Evolutionary conservation across 768 basidiomycete genomes (phyloP).

Genomic region (Trametes villosa): DNA sequence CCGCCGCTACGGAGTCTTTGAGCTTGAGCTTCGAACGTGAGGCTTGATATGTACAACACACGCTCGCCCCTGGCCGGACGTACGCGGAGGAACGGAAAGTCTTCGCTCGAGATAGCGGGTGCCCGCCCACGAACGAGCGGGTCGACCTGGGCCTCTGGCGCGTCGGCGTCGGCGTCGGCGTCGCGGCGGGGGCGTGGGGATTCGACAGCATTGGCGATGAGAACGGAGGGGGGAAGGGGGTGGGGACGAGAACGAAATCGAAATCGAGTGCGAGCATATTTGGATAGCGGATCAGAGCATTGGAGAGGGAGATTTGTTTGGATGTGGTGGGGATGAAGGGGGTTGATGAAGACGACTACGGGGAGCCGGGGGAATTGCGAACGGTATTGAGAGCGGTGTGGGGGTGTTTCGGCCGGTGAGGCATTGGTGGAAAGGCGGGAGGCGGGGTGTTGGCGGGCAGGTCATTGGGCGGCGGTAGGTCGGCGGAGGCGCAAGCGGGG

Average conservation of each 20-base stretch:
- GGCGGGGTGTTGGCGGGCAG: not conserved
- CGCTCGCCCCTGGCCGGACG: not conserved
- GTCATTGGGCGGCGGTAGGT: not conserved
- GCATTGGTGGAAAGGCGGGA: no score
- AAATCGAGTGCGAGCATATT: not conserved
- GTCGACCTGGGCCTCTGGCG: not conserved
- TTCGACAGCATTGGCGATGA: not conserved
- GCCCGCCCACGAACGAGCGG: constrained; percentile 16
- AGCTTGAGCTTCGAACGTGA: no score
- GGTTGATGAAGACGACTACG: no score
- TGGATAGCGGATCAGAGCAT: constrained; percentile 3
- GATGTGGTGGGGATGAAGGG: no score
- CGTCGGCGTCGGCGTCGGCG: not conserved
- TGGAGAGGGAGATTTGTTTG: not conserved
- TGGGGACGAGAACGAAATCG: not conserved
- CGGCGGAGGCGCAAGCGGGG: no score
- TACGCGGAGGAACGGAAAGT: not conserved
- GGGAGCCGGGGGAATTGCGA: no score
- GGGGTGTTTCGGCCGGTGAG: no score
- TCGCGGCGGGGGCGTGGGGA: not conserved
- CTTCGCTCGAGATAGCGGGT: constrained; percentile 13
- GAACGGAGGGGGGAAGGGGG: not conserved
- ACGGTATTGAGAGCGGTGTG: no score
- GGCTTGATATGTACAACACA: not conserved
- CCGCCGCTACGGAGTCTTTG: no score